phyloP scores from a whole-genome alignment of 1,139 yeast species.

The Lodderomyces oxycetoniae region DNA sequence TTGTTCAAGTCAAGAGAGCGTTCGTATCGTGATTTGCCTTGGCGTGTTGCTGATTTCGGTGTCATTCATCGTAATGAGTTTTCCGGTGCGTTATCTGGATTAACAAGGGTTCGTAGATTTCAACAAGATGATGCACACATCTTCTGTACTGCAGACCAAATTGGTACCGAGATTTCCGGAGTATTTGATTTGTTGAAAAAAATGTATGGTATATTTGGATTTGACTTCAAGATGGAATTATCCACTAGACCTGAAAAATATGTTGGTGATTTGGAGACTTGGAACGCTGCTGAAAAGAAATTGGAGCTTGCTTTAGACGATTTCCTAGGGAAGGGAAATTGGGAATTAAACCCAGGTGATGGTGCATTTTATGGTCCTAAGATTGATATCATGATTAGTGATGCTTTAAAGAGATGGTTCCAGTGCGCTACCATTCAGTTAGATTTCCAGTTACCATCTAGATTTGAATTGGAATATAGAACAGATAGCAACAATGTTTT shows the following conservation, averaged over 20 bases:
- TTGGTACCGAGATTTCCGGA: constrained; percentile 72
- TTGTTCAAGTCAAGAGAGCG: constrained; percentile 83
- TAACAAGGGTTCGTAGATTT: constrained; percentile 94
- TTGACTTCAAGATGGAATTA: constrained; percentile 82
- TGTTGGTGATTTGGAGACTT: constrained; percentile 80
- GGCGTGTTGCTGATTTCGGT: constrained; percentile 96
- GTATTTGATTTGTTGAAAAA: constrained; percentile 75
- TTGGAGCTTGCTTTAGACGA: constrained; percentile 69
- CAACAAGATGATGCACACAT: constrained; percentile 99
- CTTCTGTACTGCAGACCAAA: constrained; percentile 88
- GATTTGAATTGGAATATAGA: constrained; percentile 86
- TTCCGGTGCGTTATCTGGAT: constrained; percentile 78
- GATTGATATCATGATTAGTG: constrained; percentile 90
- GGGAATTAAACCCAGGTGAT: constrained; percentile 93
- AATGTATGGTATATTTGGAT: constrained; percentile 81
- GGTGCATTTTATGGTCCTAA: constrained; percentile 99
- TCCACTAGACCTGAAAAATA: constrained; percentile 93
- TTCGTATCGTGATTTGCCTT: constrained; percentile 90
- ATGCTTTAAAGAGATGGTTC: constrained; percentile 89
- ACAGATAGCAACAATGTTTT: constrained; percentile 54
- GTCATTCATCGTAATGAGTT: constrained; percentile 94
- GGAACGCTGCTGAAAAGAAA: constrained; percentile 83
- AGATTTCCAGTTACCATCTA: constrained; percentile 92
- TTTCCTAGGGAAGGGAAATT: constrained; percentile 66
- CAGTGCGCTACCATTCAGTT: constrained; percentile 98